These are phyloP conservation scores for Camellia japonica DNA, from an alignment of 148 eudicot species.

Conservation along the genomic window DNA sequence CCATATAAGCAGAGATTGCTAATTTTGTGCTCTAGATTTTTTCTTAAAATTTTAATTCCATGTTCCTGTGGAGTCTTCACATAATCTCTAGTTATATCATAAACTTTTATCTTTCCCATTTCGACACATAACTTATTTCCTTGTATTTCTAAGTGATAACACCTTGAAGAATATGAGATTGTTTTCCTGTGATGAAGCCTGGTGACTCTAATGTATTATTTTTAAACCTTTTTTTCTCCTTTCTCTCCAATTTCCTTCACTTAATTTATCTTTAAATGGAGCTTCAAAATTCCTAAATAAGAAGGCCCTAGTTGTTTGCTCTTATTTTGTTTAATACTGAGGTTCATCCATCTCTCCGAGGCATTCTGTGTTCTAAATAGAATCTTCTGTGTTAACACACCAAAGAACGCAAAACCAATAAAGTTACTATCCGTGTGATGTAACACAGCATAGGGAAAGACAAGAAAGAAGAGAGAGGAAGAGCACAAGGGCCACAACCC, in stretches of 20 bases:
- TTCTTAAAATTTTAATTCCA: not conserved
- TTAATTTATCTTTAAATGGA: not conserved
- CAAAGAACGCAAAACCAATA: not conserved
- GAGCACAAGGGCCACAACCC: too few species aligned
- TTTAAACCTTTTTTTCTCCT: not conserved
- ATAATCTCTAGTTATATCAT: not conserved
- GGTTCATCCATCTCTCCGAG: too few species aligned
- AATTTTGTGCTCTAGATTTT: not conserved
- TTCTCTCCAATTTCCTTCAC: not conserved
- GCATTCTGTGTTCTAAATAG: too few species aligned
- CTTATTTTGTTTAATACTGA: not conserved
- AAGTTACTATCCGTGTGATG: not conserved
- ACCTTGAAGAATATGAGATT: not conserved
- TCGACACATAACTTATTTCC: not conserved
- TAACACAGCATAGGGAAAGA: too few species aligned
- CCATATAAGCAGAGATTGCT: not conserved
- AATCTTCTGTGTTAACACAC: not conserved
- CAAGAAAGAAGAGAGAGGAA: too few species aligned
- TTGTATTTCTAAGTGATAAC: not conserved
- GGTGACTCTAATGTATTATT: not conserved
- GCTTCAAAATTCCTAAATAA: not conserved
- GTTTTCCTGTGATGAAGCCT: not conserved
- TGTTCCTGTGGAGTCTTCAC: not conserved
- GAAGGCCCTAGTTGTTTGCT: not conserved
- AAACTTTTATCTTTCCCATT: not conserved